These are phyloP conservation scores for Hysterangium stoloniferum DNA, from an alignment of 768 basidiomycete genomes.

Conservation along the genomic window DNA sequence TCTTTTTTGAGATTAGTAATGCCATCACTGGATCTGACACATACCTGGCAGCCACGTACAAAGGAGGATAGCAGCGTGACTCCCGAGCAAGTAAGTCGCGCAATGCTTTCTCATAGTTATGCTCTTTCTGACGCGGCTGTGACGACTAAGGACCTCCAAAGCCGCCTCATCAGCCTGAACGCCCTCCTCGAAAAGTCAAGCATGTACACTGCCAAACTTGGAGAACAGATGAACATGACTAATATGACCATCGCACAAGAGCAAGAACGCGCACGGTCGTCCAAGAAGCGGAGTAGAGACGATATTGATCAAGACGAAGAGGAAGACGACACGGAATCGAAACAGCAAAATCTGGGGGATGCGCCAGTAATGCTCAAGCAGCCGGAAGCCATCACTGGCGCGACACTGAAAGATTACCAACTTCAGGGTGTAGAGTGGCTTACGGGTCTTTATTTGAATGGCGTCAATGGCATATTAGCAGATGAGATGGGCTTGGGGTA, in stretches of 20 bases:
- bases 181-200: slow-evolving; percentile 70
- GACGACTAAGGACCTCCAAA: slow-evolving; percentile 42
- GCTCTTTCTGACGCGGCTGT: no score
- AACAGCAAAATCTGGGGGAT: not conserved
- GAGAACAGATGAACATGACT: slow-evolving; percentile 67
- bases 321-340: not conserved
- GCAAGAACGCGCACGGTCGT: not conserved
- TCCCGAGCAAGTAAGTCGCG: not conserved
- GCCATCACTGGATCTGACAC: no score
- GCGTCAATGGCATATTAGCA: slow-evolving; percentile 74
- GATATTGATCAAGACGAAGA: not conserved
- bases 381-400: slow-evolving; percentile 76
- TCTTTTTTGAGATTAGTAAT: not conserved
- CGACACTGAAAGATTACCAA: slow-evolving; percentile 82
- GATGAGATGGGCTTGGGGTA: slow-evolving; percentile 96
- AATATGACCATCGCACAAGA: slow-evolving; percentile 22
- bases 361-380: slow-evolving; percentile 35
- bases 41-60: no score
- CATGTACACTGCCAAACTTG: slow-evolving; percentile 64
- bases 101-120: not conserved
- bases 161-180: slow-evolving; percentile 46
- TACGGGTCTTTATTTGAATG: slow-evolving; percentile 79
- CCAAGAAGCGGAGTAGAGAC: not conserved
- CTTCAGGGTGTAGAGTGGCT: slow-evolving; percentile 95
- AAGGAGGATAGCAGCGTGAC: not conserved